A percentile compares a stretch with the other conserved stretches of the same genome.
Evolutionary conservation across 345 rosid species (phyloP).

Genomic region (Aurinia saxatilis): DNA sequence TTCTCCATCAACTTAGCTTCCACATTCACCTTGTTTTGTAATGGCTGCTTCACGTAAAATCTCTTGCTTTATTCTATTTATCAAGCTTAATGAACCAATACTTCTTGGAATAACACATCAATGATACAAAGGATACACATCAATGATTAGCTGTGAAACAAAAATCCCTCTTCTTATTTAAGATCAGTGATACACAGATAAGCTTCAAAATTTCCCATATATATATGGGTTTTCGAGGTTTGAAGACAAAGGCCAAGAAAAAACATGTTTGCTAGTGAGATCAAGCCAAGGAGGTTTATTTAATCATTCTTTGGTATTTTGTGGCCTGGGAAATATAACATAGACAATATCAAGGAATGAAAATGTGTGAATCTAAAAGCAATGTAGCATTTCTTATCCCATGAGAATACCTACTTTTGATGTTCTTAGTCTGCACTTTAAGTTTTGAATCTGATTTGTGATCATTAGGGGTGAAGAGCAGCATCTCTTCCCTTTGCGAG

Average conservation of each 20-base stretch:
- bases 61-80: too few species aligned
- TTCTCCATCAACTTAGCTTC: conserved; percentile 24
- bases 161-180: too few species aligned
- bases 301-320: conserved; percentile 73
- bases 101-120: too few species aligned
- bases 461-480: conserved; percentile 54
- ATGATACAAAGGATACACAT: too few species aligned
- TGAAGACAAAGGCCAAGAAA: neutral
- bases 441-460: conserved; percentile 65
- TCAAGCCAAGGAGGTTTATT: conserved; percentile 86
- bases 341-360: too few species aligned
- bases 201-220: neutral
- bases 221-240: neutral
- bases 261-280: conserved; percentile 66
- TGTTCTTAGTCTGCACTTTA: conserved; percentile 50
- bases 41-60: conserved; percentile 24
- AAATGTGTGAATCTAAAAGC: neutral
- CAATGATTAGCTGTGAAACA: too few species aligned
- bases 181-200: neutral
- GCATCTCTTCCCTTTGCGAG: conserved; percentile 60
- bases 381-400: too few species aligned
- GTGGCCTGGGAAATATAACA: conserved; percentile 51
- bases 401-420: conserved; percentile 49
- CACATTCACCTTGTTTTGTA: conserved; percentile 14
- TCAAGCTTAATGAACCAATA: too few species aligned